phyloP scores from a whole-genome alignment of 345 rosid genomes.

The Rhodamnia rubescens region DNA sequence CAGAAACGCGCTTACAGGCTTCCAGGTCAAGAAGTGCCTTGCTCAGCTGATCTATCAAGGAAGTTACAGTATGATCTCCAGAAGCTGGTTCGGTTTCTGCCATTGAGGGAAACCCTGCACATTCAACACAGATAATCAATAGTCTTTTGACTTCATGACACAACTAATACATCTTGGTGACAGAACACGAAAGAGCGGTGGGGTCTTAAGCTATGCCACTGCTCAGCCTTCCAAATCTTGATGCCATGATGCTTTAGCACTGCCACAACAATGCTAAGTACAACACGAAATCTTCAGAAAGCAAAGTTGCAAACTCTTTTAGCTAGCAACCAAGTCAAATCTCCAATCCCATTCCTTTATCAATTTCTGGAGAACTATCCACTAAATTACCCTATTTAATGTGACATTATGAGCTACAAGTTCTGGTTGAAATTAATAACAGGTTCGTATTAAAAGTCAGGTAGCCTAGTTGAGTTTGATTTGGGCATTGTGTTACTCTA shows the following conservation, averaged over 20 bases:
- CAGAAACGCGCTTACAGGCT: constrained; percentile 15
- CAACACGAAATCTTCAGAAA: not conserved
- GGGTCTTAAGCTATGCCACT: not conserved
- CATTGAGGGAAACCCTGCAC: constrained; percentile 8
- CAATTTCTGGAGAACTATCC: not conserved
- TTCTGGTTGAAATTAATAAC: not conserved
- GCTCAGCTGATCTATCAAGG: constrained; percentile 32
- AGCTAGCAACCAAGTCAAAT: not conserved
- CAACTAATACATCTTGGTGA: not conserved
- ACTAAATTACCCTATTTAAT: not conserved
- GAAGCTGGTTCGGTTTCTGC: constrained; percentile 5
- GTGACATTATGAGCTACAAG: not conserved
- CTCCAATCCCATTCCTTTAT: not conserved
- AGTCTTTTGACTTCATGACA: not conserved
- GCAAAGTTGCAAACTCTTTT: not conserved
- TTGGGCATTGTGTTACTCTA: not conserved
- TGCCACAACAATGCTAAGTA: not conserved
- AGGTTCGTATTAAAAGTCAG: not conserved
- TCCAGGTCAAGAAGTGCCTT: constrained; percentile 29
- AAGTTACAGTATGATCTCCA: constrained; percentile 12
- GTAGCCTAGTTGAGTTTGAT: not conserved
- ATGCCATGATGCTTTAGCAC: not conserved
- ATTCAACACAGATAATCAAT: not conserved
- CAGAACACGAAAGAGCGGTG: not conserved
- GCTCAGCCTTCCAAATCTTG: not conserved